Percentiles rank a stretch among this genome's conserved stretches.
phyloP scores from a whole-genome alignment of 495 filamentous ascomycete species.

The Aeminium ludgeri region DNA sequence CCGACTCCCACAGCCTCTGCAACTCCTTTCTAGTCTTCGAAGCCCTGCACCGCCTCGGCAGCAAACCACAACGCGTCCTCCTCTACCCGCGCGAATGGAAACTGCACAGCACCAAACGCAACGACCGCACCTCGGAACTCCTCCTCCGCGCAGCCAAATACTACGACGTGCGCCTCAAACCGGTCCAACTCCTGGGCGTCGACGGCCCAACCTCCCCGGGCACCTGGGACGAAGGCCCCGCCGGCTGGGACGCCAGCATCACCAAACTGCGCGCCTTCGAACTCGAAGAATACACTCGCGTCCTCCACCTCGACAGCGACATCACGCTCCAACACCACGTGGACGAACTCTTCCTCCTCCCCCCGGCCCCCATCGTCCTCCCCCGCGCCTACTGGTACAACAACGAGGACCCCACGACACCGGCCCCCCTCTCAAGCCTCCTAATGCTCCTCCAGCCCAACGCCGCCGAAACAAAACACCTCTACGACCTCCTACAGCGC shows the following conservation, averaged over 20 bases:
- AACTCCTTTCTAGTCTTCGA: slow-evolving; percentile 25
- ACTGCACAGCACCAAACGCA: slow-evolving; percentile 5
- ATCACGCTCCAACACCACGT: slow-evolving; percentile 21
- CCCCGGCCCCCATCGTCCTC: slow-evolving; percentile 22
- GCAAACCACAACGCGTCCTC: slow-evolving; percentile 23
- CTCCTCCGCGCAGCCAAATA: slow-evolving; percentile 18
- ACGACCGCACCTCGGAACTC: slow-evolving; percentile 18
- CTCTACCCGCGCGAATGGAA: slow-evolving; percentile 24
- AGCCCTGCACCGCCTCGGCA: slow-evolving; percentile 19
- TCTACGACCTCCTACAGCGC: slow-evolving; percentile 13
- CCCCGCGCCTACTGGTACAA: slow-evolving; percentile 27
- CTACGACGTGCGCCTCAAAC: slow-evolving; percentile 23
- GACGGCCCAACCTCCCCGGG: slow-evolving; percentile 13
- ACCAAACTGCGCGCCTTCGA: slow-evolving; percentile 25
- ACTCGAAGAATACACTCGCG: slow-evolving; percentile 21
- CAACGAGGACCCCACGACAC: slow-evolving; percentile 8
- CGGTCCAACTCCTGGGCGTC: slow-evolving; percentile 18
- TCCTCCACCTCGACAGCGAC: slow-evolving; percentile 25
- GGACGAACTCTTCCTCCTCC: slow-evolving; percentile 27
- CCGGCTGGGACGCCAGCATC: slow-evolving; percentile 20
- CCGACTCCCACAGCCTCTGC: slow-evolving; percentile 23
- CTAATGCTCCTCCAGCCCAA: slow-evolving; percentile 23
- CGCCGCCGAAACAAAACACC: slow-evolving; percentile 13
- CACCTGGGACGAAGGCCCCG: slow-evolving; percentile 3
- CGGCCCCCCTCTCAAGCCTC: slow-evolving; percentile 19